Evolutionary conservation across 2,329 filamentous ascomycete genomes (phyloP), one percentile per base, ranked within the genome.

Genomic region (Pseudogymnoascus sp.): DNA sequence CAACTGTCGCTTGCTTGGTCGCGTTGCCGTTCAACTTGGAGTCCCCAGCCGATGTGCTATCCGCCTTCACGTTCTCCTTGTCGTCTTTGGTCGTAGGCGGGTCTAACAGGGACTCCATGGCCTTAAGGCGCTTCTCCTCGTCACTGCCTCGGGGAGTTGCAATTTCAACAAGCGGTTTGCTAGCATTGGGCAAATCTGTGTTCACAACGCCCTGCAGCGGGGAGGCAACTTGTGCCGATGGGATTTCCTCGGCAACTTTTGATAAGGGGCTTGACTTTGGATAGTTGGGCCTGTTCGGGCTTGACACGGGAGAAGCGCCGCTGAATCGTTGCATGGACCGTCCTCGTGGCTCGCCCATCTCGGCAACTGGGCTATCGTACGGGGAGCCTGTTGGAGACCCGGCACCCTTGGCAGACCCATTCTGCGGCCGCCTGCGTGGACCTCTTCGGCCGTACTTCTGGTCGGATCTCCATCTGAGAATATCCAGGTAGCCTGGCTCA

Each of bases 401-500:
- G 79, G 79, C 10, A 68, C 68, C 74, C 72, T 60, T 78, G 12
- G 43, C 59, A 43, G 68, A 66, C 7, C 68, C 68, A 46, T 66
- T 68, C n/a, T 62, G 50, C 6, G 68, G 70, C 66, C 76, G 82
- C 65, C 85, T 81, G 74, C 83, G 83, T 11, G 33, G 61, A 75
- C 76, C 41, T 75, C 76, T 74, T 35, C 82, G 83, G 59, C 93
- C 93, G 74, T 95, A 89, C 78, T 96, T 98, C 75, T 98, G 93
- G 74, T 99, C 95, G 78, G 89, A 88, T 73, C 95, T 88, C 92
- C 95, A 98, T 69, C 95, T 85, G 70, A 99, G 79, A 72, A 99
- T 96, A 73, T 96, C 93, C 72, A 99, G 87, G 76, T 98, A 99
- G 26, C 88, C 83, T 19, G 95, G 95, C 76, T 98, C 93, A 62